These are phyloP conservation scores for Vigna hirtella DNA, from an alignment of 306 rosid genomes.

Conservation along the genomic window DNA sequence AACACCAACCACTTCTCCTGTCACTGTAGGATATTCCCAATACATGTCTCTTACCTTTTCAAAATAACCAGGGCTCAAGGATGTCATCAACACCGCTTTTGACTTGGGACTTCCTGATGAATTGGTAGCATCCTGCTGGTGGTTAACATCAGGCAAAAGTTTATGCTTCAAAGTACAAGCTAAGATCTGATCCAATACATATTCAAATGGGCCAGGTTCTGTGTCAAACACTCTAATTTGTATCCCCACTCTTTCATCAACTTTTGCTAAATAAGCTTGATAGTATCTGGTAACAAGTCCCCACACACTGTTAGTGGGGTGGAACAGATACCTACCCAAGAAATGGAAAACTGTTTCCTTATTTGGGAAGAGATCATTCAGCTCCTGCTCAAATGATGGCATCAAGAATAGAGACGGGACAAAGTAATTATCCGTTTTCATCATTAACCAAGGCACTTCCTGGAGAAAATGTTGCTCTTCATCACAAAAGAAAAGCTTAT, in stretches of 20 bases:
- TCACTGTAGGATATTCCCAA: conserved; percentile 73
- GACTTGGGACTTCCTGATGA: conserved; percentile 49
- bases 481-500: conserved; percentile 83
- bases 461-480: conserved; percentile 64
- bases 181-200: conserved; percentile 73
- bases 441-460: conserved; percentile 65
- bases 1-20: conserved; percentile 65
- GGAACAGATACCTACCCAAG: conserved; percentile 75
- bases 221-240: conserved; percentile 76
- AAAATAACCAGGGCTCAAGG: conserved; percentile 68
- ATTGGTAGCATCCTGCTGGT: conserved; percentile 34
- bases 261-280: conserved; percentile 66
- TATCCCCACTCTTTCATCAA: conserved; percentile 74
- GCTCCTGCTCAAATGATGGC: conserved; percentile 73
- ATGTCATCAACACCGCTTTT: conserved; percentile 69
- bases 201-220: conserved; percentile 69
- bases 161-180: conserved; percentile 63
- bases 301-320: conserved; percentile 76
- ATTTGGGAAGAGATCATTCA: conserved; percentile 68
- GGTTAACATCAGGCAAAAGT: conserved; percentile 61
- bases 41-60: conserved; percentile 67
- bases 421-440: conserved; percentile 78
- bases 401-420: conserved; percentile 72
- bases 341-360: conserved; percentile 77
- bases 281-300: conserved; percentile 73